Percentiles rank a stretch among this genome's conserved stretches.
Evolutionary conservation across 352 stramenopile species (phyloP).

Genomic region (Globisporangium orthogonon): DNA sequence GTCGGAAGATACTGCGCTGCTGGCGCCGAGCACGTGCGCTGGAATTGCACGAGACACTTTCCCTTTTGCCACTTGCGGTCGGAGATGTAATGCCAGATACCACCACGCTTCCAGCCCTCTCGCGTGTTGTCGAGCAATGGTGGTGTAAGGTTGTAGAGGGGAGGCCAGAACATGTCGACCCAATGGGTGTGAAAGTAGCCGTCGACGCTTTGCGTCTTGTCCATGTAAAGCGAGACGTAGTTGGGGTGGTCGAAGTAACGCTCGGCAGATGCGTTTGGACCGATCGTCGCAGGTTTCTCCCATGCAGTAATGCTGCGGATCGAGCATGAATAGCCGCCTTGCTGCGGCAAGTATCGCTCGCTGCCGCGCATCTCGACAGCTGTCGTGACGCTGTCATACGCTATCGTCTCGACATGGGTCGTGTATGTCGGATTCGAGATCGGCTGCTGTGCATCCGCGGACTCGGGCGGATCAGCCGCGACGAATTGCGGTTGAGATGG

Average conservation of each 20-base stretch:
- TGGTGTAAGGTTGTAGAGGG: slow-evolving; percentile 84
- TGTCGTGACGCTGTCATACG: slow-evolving; percentile 38
- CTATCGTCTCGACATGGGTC: slow-evolving; percentile 44
- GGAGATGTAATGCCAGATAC: slow-evolving; percentile 59
- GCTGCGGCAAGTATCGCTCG: slow-evolving; percentile 52
- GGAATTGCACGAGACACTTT: slow-evolving; percentile 92
- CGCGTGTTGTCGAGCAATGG: slow-evolving; percentile 88
- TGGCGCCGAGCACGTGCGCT: slow-evolving; percentile 62
- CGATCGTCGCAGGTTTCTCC: slow-evolving; percentile 82
- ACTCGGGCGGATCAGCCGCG: slow-evolving; percentile 44
- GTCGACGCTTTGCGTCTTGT: slow-evolving; percentile 74
- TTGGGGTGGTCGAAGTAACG: slow-evolving; percentile 92
- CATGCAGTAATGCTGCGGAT: slow-evolving; percentile 91
- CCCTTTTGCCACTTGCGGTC: slow-evolving; percentile 89
- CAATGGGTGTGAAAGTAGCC: slow-evolving; percentile 85
- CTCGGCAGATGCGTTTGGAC: slow-evolving; percentile 40
- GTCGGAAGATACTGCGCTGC: slow-evolving; percentile 6
- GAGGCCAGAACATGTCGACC: slow-evolving; percentile 88
- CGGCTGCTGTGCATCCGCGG: slow-evolving; percentile 40
- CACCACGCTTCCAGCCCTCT: slow-evolving; percentile 86
- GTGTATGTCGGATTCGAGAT: slow-evolving; percentile 61
- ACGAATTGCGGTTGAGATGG: slow-evolving; percentile 74
- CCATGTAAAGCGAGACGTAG: slow-evolving; percentile 96
- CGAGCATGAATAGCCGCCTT: slow-evolving; percentile 94
- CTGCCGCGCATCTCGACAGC: slow-evolving; percentile 27